Evolutionary conservation across 2,329 filamentous ascomycete species (phyloP), one percentile per base, ranked within the genome.

Genomic region (Colletotrichum sansevieriae): DNA sequence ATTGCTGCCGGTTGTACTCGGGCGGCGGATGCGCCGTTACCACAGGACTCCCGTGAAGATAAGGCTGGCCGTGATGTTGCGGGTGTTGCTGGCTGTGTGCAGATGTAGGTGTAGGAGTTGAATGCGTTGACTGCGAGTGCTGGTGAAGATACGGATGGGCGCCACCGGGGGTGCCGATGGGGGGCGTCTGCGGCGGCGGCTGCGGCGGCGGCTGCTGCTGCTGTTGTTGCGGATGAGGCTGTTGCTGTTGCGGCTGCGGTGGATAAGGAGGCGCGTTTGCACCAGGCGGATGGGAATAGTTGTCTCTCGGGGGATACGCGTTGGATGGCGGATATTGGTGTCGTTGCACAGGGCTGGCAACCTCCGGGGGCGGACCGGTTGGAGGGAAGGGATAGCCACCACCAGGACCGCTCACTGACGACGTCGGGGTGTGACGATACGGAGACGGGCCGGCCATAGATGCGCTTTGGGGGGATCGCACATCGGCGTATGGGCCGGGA

Each of bases 61-160:
- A 87, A 33, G 84, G 81, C 63, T 80, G 77, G 12, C 83, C 84
- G 72, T 84, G 87, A 8, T 83, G 83, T 49, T 85, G 85, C 76
- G 90, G 87, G 9, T 83, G 83, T 52, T 85, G 85, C 76, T 90
- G 87, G 74, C 85, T 86, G 54, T 89, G 87, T 15, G 87, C 85
- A 44, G 88, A 89, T 7, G 87, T 89, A n/a, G 88, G 88, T 41
- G 88, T 90, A 11, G 87, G 80, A 29, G 83, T 85, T 12, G 88
- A 90, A 63, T 90, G 86, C 6, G 84, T 80, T 22, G 88, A 90
- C 64, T 85, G 85, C 47, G 88, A 88, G 73, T 87, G 79, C 70
- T 83, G 83, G 64, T 85, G 79, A 5, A 76, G 59, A 54, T 77
- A 78, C n/a, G 76, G 68, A 46, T 76, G 76, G 4, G 74, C 75